A percentile compares a stretch with the other conserved stretches of the same genome.
Evolutionary conservation across 495 filamentous ascomycete genomes (phyloP).

Genomic region (Aspergillus sclerotioniger): DNA sequence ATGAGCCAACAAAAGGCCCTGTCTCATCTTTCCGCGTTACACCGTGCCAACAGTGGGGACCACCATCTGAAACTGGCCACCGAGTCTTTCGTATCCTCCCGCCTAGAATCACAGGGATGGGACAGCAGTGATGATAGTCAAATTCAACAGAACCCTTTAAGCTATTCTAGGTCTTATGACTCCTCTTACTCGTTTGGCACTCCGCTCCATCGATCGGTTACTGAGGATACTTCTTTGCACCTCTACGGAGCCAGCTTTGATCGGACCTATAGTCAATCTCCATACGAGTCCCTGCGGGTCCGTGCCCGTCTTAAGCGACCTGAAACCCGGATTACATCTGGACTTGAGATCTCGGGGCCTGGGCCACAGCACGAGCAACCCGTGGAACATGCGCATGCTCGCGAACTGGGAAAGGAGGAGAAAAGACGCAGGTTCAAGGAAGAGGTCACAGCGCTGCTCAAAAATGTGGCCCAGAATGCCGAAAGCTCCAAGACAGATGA

Average conservation of each 20-base stretch:
- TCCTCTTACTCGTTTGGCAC: conserved; percentile 2
- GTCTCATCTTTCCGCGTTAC: conserved; percentile 10
- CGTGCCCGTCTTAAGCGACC: conserved; percentile 9
- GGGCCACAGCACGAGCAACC: neutral
- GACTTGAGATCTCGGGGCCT: conserved; percentile 7
- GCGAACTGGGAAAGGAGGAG: neutral
- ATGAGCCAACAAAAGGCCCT: conserved; percentile 5
- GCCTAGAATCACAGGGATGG: conserved; percentile 7
- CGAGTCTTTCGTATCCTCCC: neutral
- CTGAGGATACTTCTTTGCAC: conserved; percentile 11
- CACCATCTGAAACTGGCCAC: neutral
- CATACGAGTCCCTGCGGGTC: conserved; percentile 17
- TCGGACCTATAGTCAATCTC: conserved; percentile 18
- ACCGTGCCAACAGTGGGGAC: conserved; percentile 7
- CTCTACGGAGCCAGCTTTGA: conserved; percentile 22
- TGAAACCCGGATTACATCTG: conserved; percentile 11
- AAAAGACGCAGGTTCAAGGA: conserved; percentile 5
- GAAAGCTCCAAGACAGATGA: neutral
- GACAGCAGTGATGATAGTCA: conserved; percentile 3
- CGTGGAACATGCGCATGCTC: neutral
- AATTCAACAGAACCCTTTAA: conserved; percentile 21
- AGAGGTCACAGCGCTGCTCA: conserved; percentile 5
- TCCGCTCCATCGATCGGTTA: neutral
- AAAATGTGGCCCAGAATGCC: neutral
- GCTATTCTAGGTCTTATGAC: conserved; percentile 11